Conservation (phyloP, 2,329 filamentous ascomycete species). For the Epichloe glyceriae region DNA sequence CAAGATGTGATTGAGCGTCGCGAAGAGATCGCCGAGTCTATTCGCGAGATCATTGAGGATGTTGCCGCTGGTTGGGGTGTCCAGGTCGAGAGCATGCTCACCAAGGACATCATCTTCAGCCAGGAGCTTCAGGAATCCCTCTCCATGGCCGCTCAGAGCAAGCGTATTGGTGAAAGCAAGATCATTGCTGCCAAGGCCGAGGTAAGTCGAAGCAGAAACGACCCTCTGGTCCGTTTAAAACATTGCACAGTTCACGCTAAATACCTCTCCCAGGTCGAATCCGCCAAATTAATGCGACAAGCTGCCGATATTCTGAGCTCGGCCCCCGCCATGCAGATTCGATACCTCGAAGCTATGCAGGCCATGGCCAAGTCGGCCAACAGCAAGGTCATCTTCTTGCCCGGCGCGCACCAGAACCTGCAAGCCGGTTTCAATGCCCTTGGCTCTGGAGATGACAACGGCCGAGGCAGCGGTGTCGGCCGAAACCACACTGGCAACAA, state of each 20-base stretch:
- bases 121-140: constrained; percentile 90
- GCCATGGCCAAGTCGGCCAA: constrained; percentile 93
- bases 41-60: constrained; percentile 94
- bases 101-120: constrained; percentile 98
- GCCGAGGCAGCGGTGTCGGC: constrained; percentile 33
- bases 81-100: constrained; percentile 93
- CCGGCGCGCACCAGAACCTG: constrained; percentile 46
- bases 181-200: constrained; percentile 95
- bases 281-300: constrained; percentile 83
- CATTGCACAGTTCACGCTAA: neutral
- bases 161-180: constrained; percentile 97
- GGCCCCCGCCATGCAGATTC: constrained; percentile 94
- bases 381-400: constrained; percentile 77
- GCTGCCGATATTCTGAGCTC: constrained; percentile 87
- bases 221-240: neutral
- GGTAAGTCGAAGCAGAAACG: constrained; percentile 17
- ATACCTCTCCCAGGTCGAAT: constrained; percentile 50
- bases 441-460: constrained; percentile 22
- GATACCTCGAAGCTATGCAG: constrained; percentile 97
- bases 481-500: constrained; percentile 30
- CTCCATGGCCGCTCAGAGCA: constrained; percentile 96
- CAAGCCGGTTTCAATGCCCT: constrained; percentile 28
- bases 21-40: constrained; percentile 90
- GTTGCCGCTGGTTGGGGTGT: constrained; percentile 92
- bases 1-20: constrained; percentile 98